Evolutionary conservation across 2,329 filamentous ascomycete species (phyloP).

Genomic region (Diaporthe capsici): DNA sequence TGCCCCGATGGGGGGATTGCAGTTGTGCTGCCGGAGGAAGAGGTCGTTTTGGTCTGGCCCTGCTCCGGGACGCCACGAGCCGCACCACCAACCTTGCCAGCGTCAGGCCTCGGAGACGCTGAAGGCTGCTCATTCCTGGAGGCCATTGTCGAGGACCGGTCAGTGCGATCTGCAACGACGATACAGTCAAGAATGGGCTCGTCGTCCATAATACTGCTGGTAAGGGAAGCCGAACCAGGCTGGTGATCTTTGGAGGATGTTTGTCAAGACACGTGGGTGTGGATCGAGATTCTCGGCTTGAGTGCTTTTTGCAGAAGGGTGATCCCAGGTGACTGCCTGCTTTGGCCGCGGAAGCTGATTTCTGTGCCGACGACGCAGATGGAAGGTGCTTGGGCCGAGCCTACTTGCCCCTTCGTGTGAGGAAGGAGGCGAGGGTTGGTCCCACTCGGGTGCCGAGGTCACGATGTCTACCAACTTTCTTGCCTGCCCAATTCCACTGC

Average conservation of each 20-base stretch:
- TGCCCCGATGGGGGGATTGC: neutral
- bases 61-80: neutral
- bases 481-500: neutral
- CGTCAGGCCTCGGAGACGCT: neutral
- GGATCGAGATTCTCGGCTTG: neutral
- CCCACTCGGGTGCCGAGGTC: neutral
- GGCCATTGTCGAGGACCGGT: neutral
- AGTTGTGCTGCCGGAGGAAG: neutral
- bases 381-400: neutral
- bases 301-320: neutral
- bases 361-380: neutral
- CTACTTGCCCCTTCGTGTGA: neutral
- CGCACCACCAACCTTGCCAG: neutral
- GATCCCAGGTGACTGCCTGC: neutral
- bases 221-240: neutral
- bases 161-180: neutral
- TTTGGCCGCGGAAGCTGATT: neutral
- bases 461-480: neutral
- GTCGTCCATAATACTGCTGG: neutral
- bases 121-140: neutral
- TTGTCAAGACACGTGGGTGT: neutral
- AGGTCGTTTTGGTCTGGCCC: neutral
- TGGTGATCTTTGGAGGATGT: neutral
- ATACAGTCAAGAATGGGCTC: neutral
- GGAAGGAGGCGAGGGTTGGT: neutral